Evolutionary conservation across 2,329 filamentous ascomycete genomes (phyloP).

Genomic region (Xylaria sp.): DNA sequence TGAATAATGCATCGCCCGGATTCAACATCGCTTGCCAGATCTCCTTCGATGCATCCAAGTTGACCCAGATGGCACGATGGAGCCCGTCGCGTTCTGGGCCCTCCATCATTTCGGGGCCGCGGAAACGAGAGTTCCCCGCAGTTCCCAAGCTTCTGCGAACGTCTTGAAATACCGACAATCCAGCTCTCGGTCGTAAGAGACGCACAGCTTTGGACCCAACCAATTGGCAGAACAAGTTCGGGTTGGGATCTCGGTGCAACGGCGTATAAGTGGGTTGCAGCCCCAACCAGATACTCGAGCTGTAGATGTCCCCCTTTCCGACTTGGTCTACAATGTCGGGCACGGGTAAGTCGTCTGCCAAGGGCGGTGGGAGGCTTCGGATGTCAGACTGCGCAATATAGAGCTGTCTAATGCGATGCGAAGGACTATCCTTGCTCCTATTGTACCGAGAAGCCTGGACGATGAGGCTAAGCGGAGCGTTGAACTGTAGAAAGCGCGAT

Average conservation of each 20-base stretch:
- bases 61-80: conserved; percentile 76
- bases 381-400: conserved; percentile 90
- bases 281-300: conserved; percentile 88
- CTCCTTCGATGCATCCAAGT: conserved; percentile 43
- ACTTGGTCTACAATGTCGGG: conserved; percentile 70
- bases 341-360: conserved; percentile 74
- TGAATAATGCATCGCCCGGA: conserved; percentile 78
- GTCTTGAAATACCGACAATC: conserved; percentile 69
- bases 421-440: conserved; percentile 24
- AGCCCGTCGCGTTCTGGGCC: conserved; percentile 75
- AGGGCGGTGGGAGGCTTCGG: conserved; percentile 68
- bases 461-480: conserved; percentile 73
- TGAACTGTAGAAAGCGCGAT: conserved; percentile 63
- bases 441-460: conserved; percentile 66
- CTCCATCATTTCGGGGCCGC: conserved; percentile 91
- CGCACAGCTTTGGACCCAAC: conserved; percentile 77
- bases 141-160: conserved; percentile 57
- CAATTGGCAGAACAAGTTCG: conserved; percentile 90
- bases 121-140: conserved; percentile 62
- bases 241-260: conserved; percentile 91
- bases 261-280: conserved; percentile 88
- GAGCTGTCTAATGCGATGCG: conserved; percentile 56
- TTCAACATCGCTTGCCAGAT: conserved; percentile 65
- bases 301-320: conserved; percentile 86
- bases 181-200: conserved; percentile 72